phyloP scores from a whole-genome alignment of 768 basidiomycete genomes.

The Flagelloscypha sp. region DNA sequence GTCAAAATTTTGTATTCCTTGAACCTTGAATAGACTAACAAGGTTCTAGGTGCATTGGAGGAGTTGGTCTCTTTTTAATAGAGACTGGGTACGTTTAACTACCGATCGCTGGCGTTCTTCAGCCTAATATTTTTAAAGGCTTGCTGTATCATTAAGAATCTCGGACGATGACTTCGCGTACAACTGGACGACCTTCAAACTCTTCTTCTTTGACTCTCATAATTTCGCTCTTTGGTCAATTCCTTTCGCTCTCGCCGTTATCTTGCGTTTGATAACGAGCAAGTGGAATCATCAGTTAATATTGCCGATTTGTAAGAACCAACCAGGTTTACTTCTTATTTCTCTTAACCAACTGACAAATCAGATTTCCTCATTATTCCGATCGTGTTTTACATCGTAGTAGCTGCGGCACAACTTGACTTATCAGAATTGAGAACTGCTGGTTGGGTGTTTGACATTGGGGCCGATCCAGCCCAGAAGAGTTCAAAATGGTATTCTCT shows the following conservation, averaged over 20 bases:
- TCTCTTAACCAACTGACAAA: not conserved
- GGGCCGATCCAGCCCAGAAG: conserved; percentile 20
- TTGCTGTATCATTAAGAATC: conserved; percentile 80
- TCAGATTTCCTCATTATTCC: conserved; percentile 65
- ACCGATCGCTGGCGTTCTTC: not conserved
- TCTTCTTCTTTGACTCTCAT: conserved; percentile 57
- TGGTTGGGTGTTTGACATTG: conserved; percentile 87
- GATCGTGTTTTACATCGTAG: conserved; percentile 72
- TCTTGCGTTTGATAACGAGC: conserved; percentile 74
- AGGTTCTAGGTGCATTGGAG: conserved; percentile 69
- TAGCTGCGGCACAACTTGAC: conserved; percentile 54
- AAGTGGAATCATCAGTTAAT: conserved; percentile 81
- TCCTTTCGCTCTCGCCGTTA: conserved; percentile 66
- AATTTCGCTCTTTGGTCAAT: conserved; percentile 72
- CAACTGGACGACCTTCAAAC: conserved; percentile 53
- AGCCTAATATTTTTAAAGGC: conserved; percentile 27
- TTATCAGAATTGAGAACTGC: conserved; percentile 47
- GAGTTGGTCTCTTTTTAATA: conserved; percentile 91
- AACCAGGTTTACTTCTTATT: too few species aligned
- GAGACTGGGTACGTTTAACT: conserved; percentile 64
- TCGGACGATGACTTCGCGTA: conserved; percentile 71
- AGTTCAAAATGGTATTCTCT: conserved; percentile 73
- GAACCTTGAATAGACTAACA: conserved; percentile 3
- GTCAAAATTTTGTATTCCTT: conserved; percentile 15
- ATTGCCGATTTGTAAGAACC: conserved; percentile 75